Evolutionary conservation across 108 stramenopile genomes (phyloP).

Genomic region (Pseudonitzschia multistriata): DNA sequence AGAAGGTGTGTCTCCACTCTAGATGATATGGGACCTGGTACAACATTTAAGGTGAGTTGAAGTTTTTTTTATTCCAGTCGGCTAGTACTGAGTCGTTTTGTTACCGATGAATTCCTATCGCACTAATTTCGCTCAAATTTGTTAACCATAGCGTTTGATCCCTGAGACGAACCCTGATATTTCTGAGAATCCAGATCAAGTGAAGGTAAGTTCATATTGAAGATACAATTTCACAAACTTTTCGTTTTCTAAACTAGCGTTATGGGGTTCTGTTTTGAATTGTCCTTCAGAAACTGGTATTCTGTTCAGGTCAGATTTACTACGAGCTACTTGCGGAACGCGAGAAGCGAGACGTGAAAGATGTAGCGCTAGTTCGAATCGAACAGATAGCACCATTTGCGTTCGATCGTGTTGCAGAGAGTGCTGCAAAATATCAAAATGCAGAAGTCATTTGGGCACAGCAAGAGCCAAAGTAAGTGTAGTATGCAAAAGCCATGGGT

Average conservation of each 20-base stretch:
- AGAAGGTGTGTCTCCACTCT: slow-evolving; percentile 83
- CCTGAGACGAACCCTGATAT: slow-evolving; percentile 78
- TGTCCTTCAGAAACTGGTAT: slow-evolving; percentile 70
- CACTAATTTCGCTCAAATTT: background rate
- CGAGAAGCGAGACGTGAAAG: slow-evolving; percentile 66
- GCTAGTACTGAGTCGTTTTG: background rate
- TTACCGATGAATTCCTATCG: background rate
- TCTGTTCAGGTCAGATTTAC: slow-evolving; percentile 98
- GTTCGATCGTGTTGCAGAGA: slow-evolving; percentile 91
- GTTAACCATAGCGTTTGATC: slow-evolving; percentile 55
- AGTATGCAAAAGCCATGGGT: background rate
- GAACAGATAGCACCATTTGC: slow-evolving; percentile 99
- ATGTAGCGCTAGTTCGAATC: slow-evolving; percentile 94
- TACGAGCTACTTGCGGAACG: slow-evolving; percentile 94
- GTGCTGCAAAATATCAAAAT: slow-evolving; percentile 74
- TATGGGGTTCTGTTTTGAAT: background rate
- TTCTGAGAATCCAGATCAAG: slow-evolving; percentile 70
- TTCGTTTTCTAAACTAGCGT: background rate
- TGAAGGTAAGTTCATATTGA: slow-evolving; percentile 55
- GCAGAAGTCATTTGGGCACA: slow-evolving; percentile 96
- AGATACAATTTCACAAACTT: background rate
- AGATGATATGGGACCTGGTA: slow-evolving; percentile 93
- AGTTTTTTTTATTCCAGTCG: background rate
- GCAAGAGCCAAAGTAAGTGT: slow-evolving; percentile 87
- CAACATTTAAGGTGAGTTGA: slow-evolving; percentile 62